phyloP scores from a whole-genome alignment of 2,329 filamentous ascomycete genomes.

The Aspergillus sp. region DNA sequence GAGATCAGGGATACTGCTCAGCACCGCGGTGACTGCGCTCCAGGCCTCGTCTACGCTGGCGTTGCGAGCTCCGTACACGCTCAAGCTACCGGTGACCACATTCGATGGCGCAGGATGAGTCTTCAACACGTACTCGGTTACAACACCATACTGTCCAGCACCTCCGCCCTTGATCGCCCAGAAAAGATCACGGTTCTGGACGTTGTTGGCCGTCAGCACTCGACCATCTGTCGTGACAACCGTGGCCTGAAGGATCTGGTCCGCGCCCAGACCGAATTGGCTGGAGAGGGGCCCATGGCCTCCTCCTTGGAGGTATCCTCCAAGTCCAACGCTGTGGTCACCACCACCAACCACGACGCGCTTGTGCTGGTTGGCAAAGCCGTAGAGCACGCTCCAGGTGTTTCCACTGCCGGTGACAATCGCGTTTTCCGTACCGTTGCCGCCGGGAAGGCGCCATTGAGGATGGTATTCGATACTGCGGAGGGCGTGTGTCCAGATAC shows the following conservation, averaged over 20 bases:
- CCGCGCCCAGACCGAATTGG: slow-evolving; percentile 18
- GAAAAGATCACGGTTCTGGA: slow-evolving; percentile 41
- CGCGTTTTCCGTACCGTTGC: slow-evolving; percentile 8
- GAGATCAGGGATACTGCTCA: slow-evolving; percentile 7
- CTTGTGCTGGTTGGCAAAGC: slow-evolving; percentile 13
- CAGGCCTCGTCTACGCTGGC: slow-evolving; percentile 23
- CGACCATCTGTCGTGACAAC: slow-evolving; percentile 19
- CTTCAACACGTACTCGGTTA: slow-evolving; percentile 17
- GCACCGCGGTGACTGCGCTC: slow-evolving; percentile 25
- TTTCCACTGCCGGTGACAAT: slow-evolving; percentile 12
- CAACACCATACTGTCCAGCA: slow-evolving; percentile 18
- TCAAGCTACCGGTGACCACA: slow-evolving; percentile 10
- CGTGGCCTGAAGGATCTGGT: slow-evolving; percentile 19
- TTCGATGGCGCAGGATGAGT: slow-evolving; percentile 11
- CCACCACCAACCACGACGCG: slow-evolving; percentile 46
- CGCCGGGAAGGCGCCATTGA: slow-evolving; percentile 7
- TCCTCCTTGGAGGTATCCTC: slow-evolving; percentile 24
- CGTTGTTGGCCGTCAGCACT: slow-evolving; percentile 33
- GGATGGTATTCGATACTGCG: slow-evolving; percentile 26
- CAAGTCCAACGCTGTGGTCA: slow-evolving; percentile 47
- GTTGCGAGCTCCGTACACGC: slow-evolving; percentile 4
- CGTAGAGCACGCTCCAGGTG: slow-evolving; percentile 9
- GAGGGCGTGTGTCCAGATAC: slow-evolving; percentile 43
- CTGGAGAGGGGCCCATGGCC: slow-evolving; percentile 21
- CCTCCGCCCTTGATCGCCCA: slow-evolving; percentile 47